Percentiles rank a stretch among this genome's conserved stretches.
Conservation (phyloP, 345 rosid species). For the Anacardium occidentale region DNA sequence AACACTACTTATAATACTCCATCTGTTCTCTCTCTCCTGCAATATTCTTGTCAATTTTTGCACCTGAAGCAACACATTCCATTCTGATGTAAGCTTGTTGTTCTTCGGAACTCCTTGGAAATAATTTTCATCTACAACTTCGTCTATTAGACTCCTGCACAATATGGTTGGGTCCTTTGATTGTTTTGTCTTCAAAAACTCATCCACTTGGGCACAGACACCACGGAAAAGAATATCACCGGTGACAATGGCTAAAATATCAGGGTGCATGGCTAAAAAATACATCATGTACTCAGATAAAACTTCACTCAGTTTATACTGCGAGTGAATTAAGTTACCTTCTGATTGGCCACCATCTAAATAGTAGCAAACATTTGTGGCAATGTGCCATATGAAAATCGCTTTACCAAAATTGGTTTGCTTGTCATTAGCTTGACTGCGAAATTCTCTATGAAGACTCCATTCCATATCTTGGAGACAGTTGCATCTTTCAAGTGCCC, state of each 20-base stretch:
- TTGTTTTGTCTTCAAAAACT: not conserved
- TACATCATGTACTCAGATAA: constrained; percentile 4
- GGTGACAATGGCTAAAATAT: not conserved
- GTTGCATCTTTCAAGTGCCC: not conserved
- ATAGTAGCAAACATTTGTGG: too few relatives aligned
- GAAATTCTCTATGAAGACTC: not conserved
- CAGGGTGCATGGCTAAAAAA: not conserved
- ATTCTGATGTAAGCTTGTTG: not conserved
- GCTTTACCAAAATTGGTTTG: not conserved
- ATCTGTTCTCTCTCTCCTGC: not conserved
- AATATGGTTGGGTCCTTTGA: too few relatives aligned
- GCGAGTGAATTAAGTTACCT: not conserved
- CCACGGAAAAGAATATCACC: not conserved
- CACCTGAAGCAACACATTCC: not conserved
- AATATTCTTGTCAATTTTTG: not conserved
- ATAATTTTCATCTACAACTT: not conserved
- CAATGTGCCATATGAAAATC: not conserved
- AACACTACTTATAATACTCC: not conserved
- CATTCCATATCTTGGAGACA: not conserved
- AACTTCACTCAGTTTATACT: not conserved
- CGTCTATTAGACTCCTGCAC: not conserved
- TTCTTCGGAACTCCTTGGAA: too few relatives aligned
- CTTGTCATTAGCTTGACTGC: not conserved
- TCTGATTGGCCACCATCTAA: too few relatives aligned
- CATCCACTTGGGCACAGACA: not conserved